Conservation (phyloP, 2,329 filamentous ascomycete species). For the Penicillium sp. region DNA sequence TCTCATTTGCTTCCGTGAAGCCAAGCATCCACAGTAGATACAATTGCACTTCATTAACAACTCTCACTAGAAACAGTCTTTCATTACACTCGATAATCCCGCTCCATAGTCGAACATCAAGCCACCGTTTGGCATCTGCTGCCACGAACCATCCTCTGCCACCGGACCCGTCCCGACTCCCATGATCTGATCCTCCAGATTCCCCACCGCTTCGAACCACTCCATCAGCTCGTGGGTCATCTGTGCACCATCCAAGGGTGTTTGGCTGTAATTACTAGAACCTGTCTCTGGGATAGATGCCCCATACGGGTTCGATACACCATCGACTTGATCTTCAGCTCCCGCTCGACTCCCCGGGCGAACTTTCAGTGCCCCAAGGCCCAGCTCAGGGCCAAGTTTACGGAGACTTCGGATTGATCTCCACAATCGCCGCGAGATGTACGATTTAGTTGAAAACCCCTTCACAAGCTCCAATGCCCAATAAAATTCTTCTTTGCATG, state of each 20-base stretch:
- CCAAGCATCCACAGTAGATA: too few relatives aligned
- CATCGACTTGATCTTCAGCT: neutral
- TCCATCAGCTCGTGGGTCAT: constrained; percentile 63
- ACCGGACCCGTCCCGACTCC: constrained; percentile 32
- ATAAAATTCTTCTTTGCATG: constrained; percentile 67
- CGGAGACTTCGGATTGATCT: constrained; percentile 65
- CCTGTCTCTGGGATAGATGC: constrained; percentile 58
- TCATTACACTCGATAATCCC: constrained; percentile 62
- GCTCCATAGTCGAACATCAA: constrained; percentile 58
- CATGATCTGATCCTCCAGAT: constrained; percentile 49
- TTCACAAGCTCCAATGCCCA: constrained; percentile 67
- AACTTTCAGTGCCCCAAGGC: constrained; percentile 46
- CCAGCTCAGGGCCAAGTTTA: constrained; percentile 63
- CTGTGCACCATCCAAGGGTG: constrained; percentile 56
- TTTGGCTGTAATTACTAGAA: constrained; percentile 56
- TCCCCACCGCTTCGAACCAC: constrained; percentile 66
- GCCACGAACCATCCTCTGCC: constrained; percentile 23
- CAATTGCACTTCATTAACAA: neutral
- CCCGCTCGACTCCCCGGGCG: constrained; percentile 10
- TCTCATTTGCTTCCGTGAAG: too few relatives aligned
- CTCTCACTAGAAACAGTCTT: constrained; percentile 44
- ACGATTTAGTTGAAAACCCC: constrained; percentile 62
- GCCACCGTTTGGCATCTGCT: constrained; percentile 36
- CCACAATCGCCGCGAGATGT: constrained; percentile 66
- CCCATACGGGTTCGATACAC: constrained; percentile 34